phyloP scores from a whole-genome alignment of 148 eudicot species.

The Cornus florida region DNA sequence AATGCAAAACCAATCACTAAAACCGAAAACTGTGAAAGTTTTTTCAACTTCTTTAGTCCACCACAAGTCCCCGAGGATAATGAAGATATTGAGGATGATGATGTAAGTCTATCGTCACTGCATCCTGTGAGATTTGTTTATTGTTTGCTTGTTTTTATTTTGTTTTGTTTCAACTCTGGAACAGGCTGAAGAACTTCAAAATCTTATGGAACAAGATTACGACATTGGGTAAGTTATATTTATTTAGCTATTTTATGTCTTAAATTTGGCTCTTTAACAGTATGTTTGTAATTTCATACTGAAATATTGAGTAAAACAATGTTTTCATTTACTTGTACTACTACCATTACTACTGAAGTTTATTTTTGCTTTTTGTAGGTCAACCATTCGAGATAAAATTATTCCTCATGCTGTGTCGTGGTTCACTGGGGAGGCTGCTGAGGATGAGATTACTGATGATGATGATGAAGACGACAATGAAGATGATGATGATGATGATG shows the following conservation, averaged over 20 bases:
- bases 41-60: slow-evolving; percentile 80
- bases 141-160: not conserved
- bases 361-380: slow-evolving; percentile 22
- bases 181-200: slow-evolving; percentile 78
- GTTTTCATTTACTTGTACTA: no score
- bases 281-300: not conserved
- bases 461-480: slow-evolving; percentile 14
- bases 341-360: no score
- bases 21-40: slow-evolving; percentile 75
- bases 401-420: slow-evolving; percentile 70
- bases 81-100: slow-evolving; percentile 69
- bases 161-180: not conserved
- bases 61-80: slow-evolving; percentile 67
- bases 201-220: slow-evolving; percentile 72
- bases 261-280: not conserved
- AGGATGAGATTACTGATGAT: slow-evolving; percentile 46
- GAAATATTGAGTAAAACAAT: not conserved
- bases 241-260: not conserved
- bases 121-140: not conserved
- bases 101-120: slow-evolving; percentile 36
- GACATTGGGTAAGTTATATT: slow-evolving; percentile 62
- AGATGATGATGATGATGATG: slow-evolving; percentile 40
- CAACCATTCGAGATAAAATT: slow-evolving; percentile 60
- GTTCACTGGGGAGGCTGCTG: slow-evolving; percentile 63
- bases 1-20: slow-evolving; percentile 63